Evolutionary conservation across 495 filamentous ascomycete species (phyloP).

Genomic region (Trichoderma virens): DNA sequence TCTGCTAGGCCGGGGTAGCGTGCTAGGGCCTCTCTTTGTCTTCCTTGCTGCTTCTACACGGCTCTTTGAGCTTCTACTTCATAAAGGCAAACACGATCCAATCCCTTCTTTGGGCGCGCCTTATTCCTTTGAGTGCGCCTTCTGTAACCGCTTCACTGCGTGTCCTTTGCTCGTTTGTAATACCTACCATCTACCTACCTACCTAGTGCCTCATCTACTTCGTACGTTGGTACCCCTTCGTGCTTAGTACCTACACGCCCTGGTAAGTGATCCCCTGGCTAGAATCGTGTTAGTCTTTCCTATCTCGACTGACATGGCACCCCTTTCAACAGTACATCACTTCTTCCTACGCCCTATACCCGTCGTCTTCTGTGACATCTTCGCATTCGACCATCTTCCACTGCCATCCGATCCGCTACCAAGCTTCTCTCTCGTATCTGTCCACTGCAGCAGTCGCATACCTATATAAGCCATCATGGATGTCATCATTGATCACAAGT

Average conservation of each 20-base stretch:
- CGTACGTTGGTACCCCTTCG: too few species aligned
- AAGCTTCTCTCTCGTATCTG: neutral
- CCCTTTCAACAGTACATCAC: neutral
- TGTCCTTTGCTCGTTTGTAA: too few species aligned
- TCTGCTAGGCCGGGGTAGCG: too few species aligned
- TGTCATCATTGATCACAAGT: neutral
- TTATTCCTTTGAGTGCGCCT: neutral
- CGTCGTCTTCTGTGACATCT: neutral
- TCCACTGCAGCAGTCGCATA: neutral
- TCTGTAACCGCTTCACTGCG: neutral
- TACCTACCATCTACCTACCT: too few species aligned
- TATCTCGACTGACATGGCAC: neutral
- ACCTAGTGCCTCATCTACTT: too few species aligned
- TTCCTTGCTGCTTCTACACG: conserved; percentile 1
- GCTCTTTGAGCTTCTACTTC: neutral
- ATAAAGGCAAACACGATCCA: neutral
- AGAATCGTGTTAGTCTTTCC: neutral
- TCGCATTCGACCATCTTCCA: neutral
- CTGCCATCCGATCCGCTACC: neutral
- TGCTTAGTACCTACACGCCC: neutral
- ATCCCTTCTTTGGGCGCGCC: neutral
- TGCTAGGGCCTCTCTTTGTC: neutral
- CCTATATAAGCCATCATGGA: conserved; percentile 1
- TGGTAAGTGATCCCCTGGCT: neutral
- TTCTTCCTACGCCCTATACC: neutral